Conservation (phyloP, 345 rosid genomes). For the Brassica cretica region DNA sequence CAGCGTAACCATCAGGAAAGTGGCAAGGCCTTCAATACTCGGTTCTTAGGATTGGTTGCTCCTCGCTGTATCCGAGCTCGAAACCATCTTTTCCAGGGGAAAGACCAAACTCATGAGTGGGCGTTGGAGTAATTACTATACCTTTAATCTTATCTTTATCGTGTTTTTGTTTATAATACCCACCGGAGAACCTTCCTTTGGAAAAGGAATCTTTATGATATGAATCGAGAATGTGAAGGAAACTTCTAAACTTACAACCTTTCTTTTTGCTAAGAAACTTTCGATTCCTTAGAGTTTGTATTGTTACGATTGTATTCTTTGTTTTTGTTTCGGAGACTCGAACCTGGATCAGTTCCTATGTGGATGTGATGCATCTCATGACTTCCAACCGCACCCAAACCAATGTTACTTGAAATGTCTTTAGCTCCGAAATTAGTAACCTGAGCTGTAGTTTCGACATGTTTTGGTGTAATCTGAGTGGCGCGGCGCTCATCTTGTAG, state of each 20-base stretch:
- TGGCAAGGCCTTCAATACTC: conserved; percentile 16
- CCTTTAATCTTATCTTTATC: conserved; percentile 9
- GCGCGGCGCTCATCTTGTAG: conserved; percentile 7
- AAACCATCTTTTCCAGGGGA: too few relatives aligned
- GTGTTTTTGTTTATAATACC: background rate
- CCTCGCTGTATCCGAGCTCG: background rate
- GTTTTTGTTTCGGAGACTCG: too few relatives aligned
- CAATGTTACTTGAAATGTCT: conserved; percentile 14
- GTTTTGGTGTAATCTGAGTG: background rate
- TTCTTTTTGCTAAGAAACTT: too few relatives aligned
- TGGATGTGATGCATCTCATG: too few relatives aligned
- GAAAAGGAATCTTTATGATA: background rate
- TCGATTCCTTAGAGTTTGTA: too few relatives aligned
- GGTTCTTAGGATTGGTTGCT: background rate
- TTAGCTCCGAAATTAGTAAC: background rate
- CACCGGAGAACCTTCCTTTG: background rate
- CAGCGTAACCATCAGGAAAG: conserved; percentile 1
- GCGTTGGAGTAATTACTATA: too few relatives aligned
- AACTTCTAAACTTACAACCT: too few relatives aligned
- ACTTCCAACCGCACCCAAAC: conserved; percentile 2
- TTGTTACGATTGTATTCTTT: too few relatives aligned
- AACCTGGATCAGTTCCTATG: too few relatives aligned
- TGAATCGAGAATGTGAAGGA: too few relatives aligned
- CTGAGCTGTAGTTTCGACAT: conserved; percentile 1
- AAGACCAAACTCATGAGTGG: too few relatives aligned